These are phyloP conservation scores for Nemophila menziesii DNA, from an alignment of 257 asterid genomes.

Conservation along the genomic window DNA sequence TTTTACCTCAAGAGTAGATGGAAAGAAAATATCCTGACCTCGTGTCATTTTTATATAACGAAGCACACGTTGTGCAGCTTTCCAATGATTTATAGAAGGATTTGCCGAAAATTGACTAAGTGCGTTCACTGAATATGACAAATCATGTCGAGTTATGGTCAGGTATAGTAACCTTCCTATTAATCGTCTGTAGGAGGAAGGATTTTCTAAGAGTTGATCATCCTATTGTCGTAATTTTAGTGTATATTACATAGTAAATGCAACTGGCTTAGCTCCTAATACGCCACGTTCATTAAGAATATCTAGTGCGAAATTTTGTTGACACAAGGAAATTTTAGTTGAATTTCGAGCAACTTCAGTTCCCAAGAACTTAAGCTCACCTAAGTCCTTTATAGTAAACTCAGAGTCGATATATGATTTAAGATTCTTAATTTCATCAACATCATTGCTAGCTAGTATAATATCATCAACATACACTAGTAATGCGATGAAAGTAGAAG, in stretches of 20 bases:
- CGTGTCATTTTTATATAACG: neutral
- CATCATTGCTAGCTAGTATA: no score
- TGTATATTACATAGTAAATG: no score
- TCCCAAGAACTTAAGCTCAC: no score
- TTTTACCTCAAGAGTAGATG: neutral
- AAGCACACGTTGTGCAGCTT: neutral
- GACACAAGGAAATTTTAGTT: neutral
- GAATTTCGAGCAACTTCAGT: neutral
- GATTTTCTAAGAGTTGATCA: no score
- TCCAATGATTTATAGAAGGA: neutral
- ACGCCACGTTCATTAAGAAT: neutral
- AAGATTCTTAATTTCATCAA: no score
- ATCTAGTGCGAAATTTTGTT: neutral
- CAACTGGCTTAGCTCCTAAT: neutral
- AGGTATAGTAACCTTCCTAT: neutral
- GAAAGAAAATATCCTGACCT: neutral
- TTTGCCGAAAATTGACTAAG: neutral
- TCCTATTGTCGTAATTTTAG: no score
- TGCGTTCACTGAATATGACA: neutral
- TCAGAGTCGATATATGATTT: no score
- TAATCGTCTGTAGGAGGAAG: neutral
- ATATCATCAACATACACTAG: neutral
- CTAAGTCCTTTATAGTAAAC: no score
- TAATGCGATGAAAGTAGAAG: neutral
- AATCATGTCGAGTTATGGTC: neutral